A percentile compares a stretch with the other conserved stretches of the same genome.
phyloP scores from a whole-genome alignment of 257 asterid species.

The Salvia hispanica region DNA sequence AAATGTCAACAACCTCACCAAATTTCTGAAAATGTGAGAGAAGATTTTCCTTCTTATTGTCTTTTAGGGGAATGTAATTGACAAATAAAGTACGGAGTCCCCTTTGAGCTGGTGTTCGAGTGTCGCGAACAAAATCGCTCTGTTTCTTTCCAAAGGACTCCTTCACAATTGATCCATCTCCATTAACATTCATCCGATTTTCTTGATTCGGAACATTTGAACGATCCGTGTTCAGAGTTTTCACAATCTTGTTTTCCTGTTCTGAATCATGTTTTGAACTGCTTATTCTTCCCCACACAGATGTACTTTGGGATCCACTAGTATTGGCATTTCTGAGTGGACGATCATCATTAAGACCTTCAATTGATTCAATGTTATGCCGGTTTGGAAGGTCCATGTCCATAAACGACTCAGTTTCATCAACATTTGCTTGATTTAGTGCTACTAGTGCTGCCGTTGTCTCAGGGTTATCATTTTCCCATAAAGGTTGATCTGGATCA shows the following conservation, averaged over 20 bases:
- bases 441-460: constrained; percentile 59
- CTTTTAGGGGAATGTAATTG: constrained; percentile 76
- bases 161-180: constrained; percentile 41
- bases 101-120: constrained; percentile 66
- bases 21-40: constrained; percentile 89
- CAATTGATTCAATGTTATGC: constrained; percentile 46
- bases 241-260: constrained; percentile 46
- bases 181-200: constrained; percentile 47
- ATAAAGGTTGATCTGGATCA: constrained; percentile 98
- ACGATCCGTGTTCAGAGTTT: constrained; percentile 36
- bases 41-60: constrained; percentile 86
- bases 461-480: constrained; percentile 69
- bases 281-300: constrained; percentile 75
- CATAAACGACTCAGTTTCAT: constrained; percentile 46
- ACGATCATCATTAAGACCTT: constrained; percentile 50
- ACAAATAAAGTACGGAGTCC: constrained; percentile 83
- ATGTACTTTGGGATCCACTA: constrained; percentile 61
- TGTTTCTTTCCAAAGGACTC: constrained; percentile 53
- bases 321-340: constrained; percentile 43
- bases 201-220: constrained; percentile 45
- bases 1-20: constrained; percentile 80
- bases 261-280: constrained; percentile 54
- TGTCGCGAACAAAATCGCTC: constrained; percentile 51
- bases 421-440: constrained; percentile 53
- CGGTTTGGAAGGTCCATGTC: constrained; percentile 49